These are phyloP conservation scores for Firmiana major DNA, from an alignment of 345 rosid genomes.

Conservation along the genomic window DNA sequence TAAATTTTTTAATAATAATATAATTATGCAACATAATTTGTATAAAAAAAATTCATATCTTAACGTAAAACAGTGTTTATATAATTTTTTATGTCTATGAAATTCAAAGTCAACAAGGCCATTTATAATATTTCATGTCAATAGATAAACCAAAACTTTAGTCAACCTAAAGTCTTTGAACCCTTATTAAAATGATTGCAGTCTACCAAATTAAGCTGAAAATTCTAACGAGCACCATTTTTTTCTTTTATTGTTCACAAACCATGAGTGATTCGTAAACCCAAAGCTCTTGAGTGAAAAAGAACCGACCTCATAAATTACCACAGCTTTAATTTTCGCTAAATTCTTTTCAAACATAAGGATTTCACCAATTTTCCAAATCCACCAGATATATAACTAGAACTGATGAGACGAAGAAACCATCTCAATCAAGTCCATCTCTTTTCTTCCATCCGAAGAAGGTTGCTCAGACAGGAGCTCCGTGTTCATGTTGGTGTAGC, in stretches of 20 bases:
- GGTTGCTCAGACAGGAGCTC: slow-evolving; percentile 28
- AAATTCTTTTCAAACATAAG: no score
- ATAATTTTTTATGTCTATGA: no score
- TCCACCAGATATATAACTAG: not conserved
- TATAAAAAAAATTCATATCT: no score
- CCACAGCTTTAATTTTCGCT: no score
- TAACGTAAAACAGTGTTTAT: no score
- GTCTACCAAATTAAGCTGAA: not conserved
- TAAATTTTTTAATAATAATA: no score
- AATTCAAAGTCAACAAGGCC: no score
- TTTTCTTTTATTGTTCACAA: not conserved
- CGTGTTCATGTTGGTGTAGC: not conserved
- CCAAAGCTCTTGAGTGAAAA: not conserved
- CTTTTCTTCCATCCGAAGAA: slow-evolving; percentile 35
- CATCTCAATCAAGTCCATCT: slow-evolving; percentile 98
- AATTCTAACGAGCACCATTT: not conserved
- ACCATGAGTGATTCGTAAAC: not conserved
- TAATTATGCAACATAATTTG: no score
- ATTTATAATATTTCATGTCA: no score
- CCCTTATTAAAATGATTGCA: not conserved
- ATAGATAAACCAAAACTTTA: no score
- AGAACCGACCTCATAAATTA: not conserved
- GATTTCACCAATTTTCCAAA: no score
- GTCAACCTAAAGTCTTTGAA: no score
- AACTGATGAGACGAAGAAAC: slow-evolving; percentile 46